A percentile compares a stretch with the other conserved stretches of the same genome.
Evolutionary conservation across 768 basidiomycete genomes (phyloP).

Genomic region (Termitomyces sp.): DNA sequence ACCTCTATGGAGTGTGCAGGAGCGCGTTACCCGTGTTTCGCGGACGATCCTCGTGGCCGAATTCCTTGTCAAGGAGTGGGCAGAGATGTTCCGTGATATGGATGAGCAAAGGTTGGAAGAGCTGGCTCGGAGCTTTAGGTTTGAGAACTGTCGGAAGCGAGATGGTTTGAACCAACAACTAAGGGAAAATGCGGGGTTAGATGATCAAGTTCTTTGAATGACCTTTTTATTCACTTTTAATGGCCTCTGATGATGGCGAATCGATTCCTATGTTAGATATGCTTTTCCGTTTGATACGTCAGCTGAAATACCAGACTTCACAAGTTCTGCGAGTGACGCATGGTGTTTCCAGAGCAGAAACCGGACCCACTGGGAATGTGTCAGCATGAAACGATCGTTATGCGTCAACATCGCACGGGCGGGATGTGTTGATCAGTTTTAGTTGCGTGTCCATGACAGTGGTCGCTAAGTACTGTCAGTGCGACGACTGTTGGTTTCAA

Average conservation of each 20-base stretch:
- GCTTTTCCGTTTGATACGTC: not conserved
- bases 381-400: not conserved
- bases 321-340: not conserved
- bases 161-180: slow-evolving; percentile 56
- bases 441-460: not conserved
- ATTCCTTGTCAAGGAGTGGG: slow-evolving; percentile 68
- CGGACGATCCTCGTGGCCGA: slow-evolving; percentile 66
- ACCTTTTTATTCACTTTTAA: not conserved
- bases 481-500: not conserved
- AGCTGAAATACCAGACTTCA: not conserved
- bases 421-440: not conserved
- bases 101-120: slow-evolving; percentile 55
- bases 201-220: not conserved
- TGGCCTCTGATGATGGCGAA: not conserved
- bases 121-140: slow-evolving; percentile 67
- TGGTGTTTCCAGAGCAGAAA: not conserved
- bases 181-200: slow-evolving; percentile 22
- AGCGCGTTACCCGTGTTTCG: slow-evolving; percentile 51
- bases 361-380: not conserved
- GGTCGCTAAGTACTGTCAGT: not conserved
- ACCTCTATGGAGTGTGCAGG: slow-evolving; percentile 50
- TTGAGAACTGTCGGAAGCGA: slow-evolving; percentile 62
- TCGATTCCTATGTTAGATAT: not conserved
- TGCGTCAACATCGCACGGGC: not conserved
- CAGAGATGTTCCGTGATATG: slow-evolving; percentile 57